phyloP scores from a whole-genome alignment of 768 basidiomycete genomes.

The Boletus fagicola region DNA sequence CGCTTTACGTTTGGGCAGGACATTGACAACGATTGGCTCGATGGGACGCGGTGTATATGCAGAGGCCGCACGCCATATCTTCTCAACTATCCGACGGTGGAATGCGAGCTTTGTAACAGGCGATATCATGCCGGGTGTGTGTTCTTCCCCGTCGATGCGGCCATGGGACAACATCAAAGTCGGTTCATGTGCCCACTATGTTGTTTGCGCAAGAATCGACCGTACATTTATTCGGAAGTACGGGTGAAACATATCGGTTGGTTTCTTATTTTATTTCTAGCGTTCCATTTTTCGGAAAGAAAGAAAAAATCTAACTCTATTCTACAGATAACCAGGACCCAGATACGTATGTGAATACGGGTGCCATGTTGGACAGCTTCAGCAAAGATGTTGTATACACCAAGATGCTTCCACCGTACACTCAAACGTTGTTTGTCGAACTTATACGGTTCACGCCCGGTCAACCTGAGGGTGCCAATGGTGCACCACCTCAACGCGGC shows the following conservation, averaged over 20 bases:
- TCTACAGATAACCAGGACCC: slow-evolving; percentile 42
- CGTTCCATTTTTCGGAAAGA: not conserved
- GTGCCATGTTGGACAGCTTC: slow-evolving; percentile 70
- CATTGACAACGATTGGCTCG: slow-evolving; percentile 66
- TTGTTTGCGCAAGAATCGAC: slow-evolving; percentile 67
- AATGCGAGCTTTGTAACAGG: slow-evolving; percentile 64
- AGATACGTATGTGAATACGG: slow-evolving; percentile 68
- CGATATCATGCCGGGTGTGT: slow-evolving; percentile 76
- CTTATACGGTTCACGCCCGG: slow-evolving; percentile 48
- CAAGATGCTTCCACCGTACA: slow-evolving; percentile 61
- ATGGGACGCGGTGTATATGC: slow-evolving; percentile 80
- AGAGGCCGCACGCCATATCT: slow-evolving; percentile 64
- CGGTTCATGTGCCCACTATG: slow-evolving; percentile 77
- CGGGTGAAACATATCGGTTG: slow-evolving; percentile 64
- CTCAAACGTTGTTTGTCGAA: slow-evolving; percentile 71
- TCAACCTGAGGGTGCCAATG: slow-evolving; percentile 29
- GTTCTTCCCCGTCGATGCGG: slow-evolving; percentile 56
- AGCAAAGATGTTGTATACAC: slow-evolving; percentile 72
- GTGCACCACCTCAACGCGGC: slow-evolving; percentile 16
- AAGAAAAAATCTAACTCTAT: slow-evolving; percentile 14
- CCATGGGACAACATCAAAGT: slow-evolving; percentile 30
- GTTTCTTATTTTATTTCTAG: slow-evolving; percentile 19
- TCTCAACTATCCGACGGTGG: slow-evolving; percentile 58
- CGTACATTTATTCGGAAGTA: slow-evolving; percentile 73
- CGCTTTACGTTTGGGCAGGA: slow-evolving; percentile 76